A percentile compares a stretch with the other conserved stretches of the same genome.
Conservation (phyloP, 2,329 filamentous ascomycete genomes). For the Mycosphaerella sp. region DNA sequence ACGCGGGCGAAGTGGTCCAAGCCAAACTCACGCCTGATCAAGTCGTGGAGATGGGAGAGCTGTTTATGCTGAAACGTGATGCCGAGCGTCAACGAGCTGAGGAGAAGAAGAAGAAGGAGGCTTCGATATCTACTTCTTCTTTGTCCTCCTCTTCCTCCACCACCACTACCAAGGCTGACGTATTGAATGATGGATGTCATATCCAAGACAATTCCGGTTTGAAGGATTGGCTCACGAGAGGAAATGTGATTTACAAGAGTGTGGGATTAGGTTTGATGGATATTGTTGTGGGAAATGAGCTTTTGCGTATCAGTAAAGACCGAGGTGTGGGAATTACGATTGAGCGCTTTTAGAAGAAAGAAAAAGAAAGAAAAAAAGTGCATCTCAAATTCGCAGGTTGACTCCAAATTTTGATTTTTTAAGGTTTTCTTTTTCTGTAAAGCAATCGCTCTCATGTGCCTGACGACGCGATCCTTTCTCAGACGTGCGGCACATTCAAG, state of each 20-base stretch:
- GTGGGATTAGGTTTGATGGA: constrained; percentile 65
- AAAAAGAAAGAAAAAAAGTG: too few relatives aligned
- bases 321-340: constrained; percentile 52
- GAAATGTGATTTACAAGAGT: constrained; percentile 64
- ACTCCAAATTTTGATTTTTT: too few relatives aligned
- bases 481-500: too few relatives aligned
- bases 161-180: too few relatives aligned
- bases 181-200: constrained; percentile 22
- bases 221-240: constrained; percentile 51
- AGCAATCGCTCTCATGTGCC: too few relatives aligned
- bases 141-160: too few relatives aligned
- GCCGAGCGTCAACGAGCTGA: constrained; percentile 41
- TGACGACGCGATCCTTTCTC: too few relatives aligned
- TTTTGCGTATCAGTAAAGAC: constrained; percentile 52
- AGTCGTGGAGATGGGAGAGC: constrained; percentile 80
- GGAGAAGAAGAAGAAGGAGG: too few relatives aligned
- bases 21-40: constrained; percentile 67
- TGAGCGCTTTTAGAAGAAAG: constrained; percentile 38
- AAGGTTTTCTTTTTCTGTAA: too few relatives aligned
- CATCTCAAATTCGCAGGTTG: too few relatives aligned
- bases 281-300: constrained; percentile 54
- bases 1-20: constrained; percentile 81
- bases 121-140: too few relatives aligned
- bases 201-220: constrained; percentile 39
- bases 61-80: constrained; percentile 59